Evolutionary conservation across 257 asterid genomes (phyloP).

Genomic region (Agastache rugosa): DNA sequence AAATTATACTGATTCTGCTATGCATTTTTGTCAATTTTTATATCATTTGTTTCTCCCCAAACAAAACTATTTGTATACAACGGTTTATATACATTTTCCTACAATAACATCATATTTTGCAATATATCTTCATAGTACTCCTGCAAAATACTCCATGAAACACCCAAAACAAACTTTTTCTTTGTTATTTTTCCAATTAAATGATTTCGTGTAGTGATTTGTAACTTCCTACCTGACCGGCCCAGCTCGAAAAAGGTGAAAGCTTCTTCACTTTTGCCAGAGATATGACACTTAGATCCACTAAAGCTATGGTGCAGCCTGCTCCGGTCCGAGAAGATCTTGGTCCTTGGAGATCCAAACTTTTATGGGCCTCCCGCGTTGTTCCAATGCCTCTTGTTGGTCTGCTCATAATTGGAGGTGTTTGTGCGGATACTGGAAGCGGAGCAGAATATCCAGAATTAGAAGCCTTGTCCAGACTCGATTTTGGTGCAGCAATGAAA

Average conservation of each 20-base stretch:
- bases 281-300: constrained; percentile 88
- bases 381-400: constrained; percentile 99
- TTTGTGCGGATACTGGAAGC: constrained; percentile 77
- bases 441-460: constrained; percentile 75
- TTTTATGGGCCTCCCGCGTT: constrained; percentile 86
- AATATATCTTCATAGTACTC: background rate
- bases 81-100: background rate
- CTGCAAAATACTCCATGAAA: background rate
- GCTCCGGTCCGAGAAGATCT: constrained; percentile 72
- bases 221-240: constrained; percentile 15
- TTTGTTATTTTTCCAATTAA: constrained; percentile 4
- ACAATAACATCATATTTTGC: background rate
- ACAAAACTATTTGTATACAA: too few relatives aligned
- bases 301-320: constrained; percentile 79
- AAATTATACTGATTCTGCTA: too few relatives aligned
- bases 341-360: constrained; percentile 92
- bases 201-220: constrained; percentile 12
- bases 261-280: constrained; percentile 93
- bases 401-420: constrained; percentile 80
- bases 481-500: constrained; percentile 93
- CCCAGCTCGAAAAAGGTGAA: constrained; percentile 94
- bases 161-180: background rate
- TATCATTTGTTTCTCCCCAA: too few relatives aligned
- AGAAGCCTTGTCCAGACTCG: constrained; percentile 93
- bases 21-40: too few relatives aligned